Percentiles rank a stretch among this genome's conserved stretches.
Conservation (phyloP, 2,329 filamentous ascomycete species). For the Metarhizium guizhouense region DNA sequence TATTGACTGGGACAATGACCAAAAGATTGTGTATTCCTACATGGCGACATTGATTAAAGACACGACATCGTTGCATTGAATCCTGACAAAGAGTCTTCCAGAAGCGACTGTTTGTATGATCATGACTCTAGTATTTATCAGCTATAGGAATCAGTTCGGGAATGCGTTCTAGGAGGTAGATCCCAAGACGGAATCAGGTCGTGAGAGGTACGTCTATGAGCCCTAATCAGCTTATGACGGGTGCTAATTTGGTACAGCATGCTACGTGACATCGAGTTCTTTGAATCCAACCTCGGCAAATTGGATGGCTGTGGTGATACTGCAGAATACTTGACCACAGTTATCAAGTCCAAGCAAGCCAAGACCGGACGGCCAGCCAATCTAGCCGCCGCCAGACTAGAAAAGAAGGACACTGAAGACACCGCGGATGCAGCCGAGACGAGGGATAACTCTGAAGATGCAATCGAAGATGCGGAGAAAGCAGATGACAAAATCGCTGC, state of each 20-base stretch:
- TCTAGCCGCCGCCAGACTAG: background rate
- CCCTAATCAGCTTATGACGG: background rate
- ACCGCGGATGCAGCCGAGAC: background rate
- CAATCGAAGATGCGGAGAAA: background rate
- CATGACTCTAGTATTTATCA: slow-evolving; percentile 75
- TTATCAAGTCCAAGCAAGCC: slow-evolving; percentile 52
- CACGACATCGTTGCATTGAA: slow-evolving; percentile 74
- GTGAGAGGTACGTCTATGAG: slow-evolving; percentile 52
- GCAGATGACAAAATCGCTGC: background rate
- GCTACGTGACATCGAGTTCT: slow-evolving; percentile 64
- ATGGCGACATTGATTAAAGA: slow-evolving; percentile 86
- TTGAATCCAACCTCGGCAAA: slow-evolving; percentile 62
- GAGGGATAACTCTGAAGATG: background rate
- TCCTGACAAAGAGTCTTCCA: slow-evolving; percentile 71
- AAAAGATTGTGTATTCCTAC: slow-evolving; percentile 49
- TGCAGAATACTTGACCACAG: slow-evolving; percentile 57
- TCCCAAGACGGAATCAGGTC: slow-evolving; percentile 57
- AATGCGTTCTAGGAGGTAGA: slow-evolving; percentile 57
- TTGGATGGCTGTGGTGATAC: slow-evolving; percentile 72
- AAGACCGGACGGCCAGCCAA: slow-evolving; percentile 5
- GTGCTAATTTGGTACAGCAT: slow-evolving; percentile 43
- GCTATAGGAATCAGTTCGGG: slow-evolving; percentile 72
- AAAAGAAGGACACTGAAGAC: background rate
- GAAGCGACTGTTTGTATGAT: slow-evolving; percentile 71
- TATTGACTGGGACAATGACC: slow-evolving; percentile 59